Conservation (phyloP, 2,329 filamentous ascomycete species). For the Xylariaceae sp. region DNA sequence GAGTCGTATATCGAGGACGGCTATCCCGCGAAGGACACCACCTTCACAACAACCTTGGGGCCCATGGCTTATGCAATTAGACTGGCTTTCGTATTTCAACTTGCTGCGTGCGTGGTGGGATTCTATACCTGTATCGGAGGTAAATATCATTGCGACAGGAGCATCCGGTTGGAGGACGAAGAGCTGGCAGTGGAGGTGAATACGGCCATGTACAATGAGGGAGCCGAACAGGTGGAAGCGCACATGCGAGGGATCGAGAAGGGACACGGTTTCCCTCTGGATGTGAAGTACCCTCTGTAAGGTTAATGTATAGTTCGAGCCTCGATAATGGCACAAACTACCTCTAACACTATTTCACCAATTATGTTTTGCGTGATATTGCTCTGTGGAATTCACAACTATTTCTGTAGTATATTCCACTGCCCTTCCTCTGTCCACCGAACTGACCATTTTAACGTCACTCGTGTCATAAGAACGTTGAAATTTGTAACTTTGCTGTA, state of each 20-base stretch:
- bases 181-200: neutral
- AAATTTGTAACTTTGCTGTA: no score
- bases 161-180: neutral
- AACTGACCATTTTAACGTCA: no score
- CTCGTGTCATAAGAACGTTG: no score
- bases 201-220: neutral
- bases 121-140: slow-evolving; percentile 30
- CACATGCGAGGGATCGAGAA: no score
- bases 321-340: no score
- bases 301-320: no score
- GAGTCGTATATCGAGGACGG: neutral
- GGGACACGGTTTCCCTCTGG: neutral
- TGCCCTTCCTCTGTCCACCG: no score
- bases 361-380: no score
- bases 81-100: slow-evolving; percentile 4
- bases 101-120: slow-evolving; percentile 12
- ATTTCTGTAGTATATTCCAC: no score
- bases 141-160: slow-evolving; percentile 24
- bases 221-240: no score
- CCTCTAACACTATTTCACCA: no score
- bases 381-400: no score
- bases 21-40: neutral
- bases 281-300: neutral
- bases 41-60: slow-evolving; percentile 7
- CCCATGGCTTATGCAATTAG: slow-evolving; percentile 2